These are phyloP conservation scores for Anthostomella pinea DNA, from an alignment of 2,329 filamentous ascomycete genomes.

Conservation along the genomic window DNA sequence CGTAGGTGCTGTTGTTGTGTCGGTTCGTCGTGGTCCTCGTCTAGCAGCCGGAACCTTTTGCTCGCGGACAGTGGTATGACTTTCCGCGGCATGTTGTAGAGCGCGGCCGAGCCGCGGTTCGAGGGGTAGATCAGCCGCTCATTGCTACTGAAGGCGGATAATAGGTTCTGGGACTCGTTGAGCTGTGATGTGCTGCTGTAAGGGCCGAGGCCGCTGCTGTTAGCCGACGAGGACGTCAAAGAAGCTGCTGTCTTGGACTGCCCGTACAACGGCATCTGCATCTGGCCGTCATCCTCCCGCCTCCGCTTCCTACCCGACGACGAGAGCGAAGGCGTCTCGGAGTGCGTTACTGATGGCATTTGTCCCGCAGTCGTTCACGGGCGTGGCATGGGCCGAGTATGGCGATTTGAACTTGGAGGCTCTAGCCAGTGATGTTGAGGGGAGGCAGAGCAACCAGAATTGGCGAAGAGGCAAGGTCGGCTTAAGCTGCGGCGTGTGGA, in stretches of 20 bases:
- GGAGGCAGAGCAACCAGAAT: too few species aligned
- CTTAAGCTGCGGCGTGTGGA: too few species aligned
- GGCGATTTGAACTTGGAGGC: too few species aligned
- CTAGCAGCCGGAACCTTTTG: conserved; percentile 26
- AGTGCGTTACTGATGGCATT: conserved; percentile 38
- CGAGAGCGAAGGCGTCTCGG: conserved; percentile 28
- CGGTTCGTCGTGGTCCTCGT: conserved; percentile 16
- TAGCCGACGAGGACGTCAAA: conserved; percentile 11
- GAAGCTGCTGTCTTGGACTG: neutral
- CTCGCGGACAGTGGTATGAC: conserved; percentile 24
- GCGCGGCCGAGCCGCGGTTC: conserved; percentile 8
- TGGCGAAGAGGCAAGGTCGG: too few species aligned
- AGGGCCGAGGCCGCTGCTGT: conserved; percentile 9
- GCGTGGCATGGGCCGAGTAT: too few species aligned
- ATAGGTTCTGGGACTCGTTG: conserved; percentile 18
- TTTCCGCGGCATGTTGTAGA: conserved; percentile 26
- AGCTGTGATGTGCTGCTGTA: conserved; percentile 17
- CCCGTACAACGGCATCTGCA: conserved; percentile 28
- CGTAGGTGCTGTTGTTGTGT: conserved; percentile 4
- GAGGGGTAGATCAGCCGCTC: conserved; percentile 24
- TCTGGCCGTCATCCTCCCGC: conserved; percentile 30
- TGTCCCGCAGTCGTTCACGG: conserved; percentile 1
- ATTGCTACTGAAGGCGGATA: conserved; percentile 25
- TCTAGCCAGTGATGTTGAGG: too few species aligned
- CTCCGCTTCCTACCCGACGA: conserved; percentile 37